These are phyloP conservation scores for Apiotrichum brassicae DNA, from an alignment of 1,284 basidiomycete genomes.

Conservation along the genomic window DNA sequence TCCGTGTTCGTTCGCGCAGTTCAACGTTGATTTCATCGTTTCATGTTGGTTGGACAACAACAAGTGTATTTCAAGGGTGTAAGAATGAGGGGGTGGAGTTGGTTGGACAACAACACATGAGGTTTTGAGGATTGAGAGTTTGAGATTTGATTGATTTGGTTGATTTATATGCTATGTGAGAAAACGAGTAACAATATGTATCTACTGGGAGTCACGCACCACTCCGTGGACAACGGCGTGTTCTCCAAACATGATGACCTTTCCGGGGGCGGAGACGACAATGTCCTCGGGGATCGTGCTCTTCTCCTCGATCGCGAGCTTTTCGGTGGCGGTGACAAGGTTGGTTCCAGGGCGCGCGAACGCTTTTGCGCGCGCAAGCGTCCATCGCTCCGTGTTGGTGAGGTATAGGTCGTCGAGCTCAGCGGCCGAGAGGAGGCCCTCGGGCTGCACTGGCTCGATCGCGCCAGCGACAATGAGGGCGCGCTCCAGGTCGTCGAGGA, in stretches of 20 bases:
- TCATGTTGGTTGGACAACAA: conserved; percentile 10
- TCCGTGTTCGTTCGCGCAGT: neutral
- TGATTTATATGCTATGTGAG: conserved; percentile 10
- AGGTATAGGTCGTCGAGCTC: conserved; percentile 34
- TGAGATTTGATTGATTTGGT: no score
- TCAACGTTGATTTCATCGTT: neutral
- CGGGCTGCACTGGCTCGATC: conserved; percentile 49
- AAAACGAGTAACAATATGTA: neutral
- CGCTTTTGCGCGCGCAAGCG: conserved; percentile 39
- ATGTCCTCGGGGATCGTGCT: conserved; percentile 50
- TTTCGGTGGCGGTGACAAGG: conserved; percentile 32
- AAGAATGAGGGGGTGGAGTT: conserved; percentile 1
- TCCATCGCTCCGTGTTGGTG: conserved; percentile 35
- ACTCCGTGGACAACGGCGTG: conserved; percentile 98
- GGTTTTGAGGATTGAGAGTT: no score
- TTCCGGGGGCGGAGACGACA: conserved; percentile 89
- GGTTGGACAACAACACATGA: conserved; percentile 5
- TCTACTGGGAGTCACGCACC: conserved; percentile 53
- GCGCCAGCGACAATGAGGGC: conserved; percentile 89
- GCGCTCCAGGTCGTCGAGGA: conserved; percentile 90
- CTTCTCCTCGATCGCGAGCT: conserved; percentile 21
- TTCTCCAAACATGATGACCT: conserved; percentile 97
- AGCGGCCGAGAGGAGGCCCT: conserved; percentile 22
- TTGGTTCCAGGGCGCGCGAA: conserved; percentile 33
- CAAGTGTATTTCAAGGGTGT: neutral